A percentile compares a stretch with the other conserved stretches of the same genome.
These are phyloP conservation scores for Naganishia vaughanmartiniae DNA, from an alignment of 768 basidiomycete species.

Conservation along the genomic window DNA sequence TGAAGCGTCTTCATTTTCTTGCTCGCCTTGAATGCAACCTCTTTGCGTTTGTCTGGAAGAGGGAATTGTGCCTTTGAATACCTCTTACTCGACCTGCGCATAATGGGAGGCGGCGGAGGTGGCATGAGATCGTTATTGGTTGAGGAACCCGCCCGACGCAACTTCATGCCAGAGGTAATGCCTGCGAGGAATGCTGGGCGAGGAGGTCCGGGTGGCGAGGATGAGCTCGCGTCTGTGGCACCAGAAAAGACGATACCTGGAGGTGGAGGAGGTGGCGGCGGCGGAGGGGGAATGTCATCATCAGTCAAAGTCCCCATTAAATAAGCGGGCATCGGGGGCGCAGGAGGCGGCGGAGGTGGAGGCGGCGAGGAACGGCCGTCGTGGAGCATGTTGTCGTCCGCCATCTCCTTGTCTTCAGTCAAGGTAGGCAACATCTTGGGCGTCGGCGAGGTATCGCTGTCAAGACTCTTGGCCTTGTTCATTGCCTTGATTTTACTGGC, in stretches of 20 bases:
- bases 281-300: constrained; percentile 41
- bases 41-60: constrained; percentile 61
- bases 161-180: constrained; percentile 44
- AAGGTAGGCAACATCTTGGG: constrained; percentile 53
- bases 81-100: constrained; percentile 52
- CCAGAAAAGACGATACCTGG: constrained; percentile 8
- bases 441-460: constrained; percentile 29
- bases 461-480: constrained; percentile 11
- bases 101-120: constrained; percentile 21
- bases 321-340: constrained; percentile 37
- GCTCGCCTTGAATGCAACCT: constrained; percentile 75
- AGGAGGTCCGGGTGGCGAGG: constrained; percentile 32
- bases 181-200: constrained; percentile 42
- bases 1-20: constrained; percentile 97
- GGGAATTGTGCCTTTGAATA: constrained; percentile 29
- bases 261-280: constrained; percentile 36
- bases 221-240: constrained; percentile 11
- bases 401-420: constrained; percentile 43
- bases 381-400: constrained; percentile 15
- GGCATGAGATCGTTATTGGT: constrained; percentile 20
- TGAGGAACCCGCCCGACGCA: constrained; percentile 32
- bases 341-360: constrained; percentile 45
- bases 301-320: neutral
- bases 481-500: constrained; percentile 61
- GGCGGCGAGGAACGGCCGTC: constrained; percentile 28